Conservation (phyloP, 2,329 filamentous ascomycete genomes). For the Calycina marina region DNA sequence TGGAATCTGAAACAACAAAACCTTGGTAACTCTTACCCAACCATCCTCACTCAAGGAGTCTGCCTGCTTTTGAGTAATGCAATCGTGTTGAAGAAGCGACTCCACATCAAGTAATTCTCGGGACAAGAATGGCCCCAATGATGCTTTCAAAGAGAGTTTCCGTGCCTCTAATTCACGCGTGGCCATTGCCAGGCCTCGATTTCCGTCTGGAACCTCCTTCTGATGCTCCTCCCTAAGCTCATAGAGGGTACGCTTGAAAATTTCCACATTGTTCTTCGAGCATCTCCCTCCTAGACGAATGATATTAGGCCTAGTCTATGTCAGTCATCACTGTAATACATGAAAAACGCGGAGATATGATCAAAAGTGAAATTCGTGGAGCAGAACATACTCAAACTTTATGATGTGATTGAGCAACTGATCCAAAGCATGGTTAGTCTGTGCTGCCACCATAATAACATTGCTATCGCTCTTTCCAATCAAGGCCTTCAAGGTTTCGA, state of each 20-base stretch:
- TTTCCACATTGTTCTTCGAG: constrained; percentile 34
- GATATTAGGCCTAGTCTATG: no score
- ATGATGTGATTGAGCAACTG: constrained; percentile 44
- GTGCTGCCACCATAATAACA: constrained; percentile 66
- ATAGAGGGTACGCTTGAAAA: constrained; percentile 53
- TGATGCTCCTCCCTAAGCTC: constrained; percentile 30
- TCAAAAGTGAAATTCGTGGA: no score
- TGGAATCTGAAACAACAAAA: no score
- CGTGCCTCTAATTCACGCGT: constrained; percentile 1
- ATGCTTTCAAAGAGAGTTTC: background rate
- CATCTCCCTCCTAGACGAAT: constrained; percentile 34
- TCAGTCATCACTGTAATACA: no score
- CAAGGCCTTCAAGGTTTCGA: constrained; percentile 53
- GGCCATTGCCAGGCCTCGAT: background rate
- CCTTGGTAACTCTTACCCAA: no score
- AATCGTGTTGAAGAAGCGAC: constrained; percentile 34
- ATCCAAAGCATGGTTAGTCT: constrained; percentile 85
- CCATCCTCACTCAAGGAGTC: constrained; percentile 41
- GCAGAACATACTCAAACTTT: constrained; percentile 41
- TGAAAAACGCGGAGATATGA: no score
- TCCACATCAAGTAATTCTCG: constrained; percentile 35
- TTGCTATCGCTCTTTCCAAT: constrained; percentile 40
- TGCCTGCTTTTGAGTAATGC: constrained; percentile 50
- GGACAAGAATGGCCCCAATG: no score
- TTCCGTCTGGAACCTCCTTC: background rate